Evolutionary conservation across 2,329 filamentous ascomycete species (phyloP).

Genomic region (Triangularia setosa): DNA sequence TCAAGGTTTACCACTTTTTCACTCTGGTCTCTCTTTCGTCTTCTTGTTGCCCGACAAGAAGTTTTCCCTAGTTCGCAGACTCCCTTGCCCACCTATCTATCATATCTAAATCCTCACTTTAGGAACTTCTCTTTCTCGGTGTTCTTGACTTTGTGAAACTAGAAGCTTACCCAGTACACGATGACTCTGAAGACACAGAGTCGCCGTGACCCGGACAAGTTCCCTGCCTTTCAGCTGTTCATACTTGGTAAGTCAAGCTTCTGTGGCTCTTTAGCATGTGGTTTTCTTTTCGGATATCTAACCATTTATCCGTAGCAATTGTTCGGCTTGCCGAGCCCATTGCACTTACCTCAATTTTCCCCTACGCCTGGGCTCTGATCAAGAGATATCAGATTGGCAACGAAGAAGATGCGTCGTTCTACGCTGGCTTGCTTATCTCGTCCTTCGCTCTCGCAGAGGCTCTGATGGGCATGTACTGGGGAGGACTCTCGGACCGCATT

Average conservation of each 20-base stretch:
- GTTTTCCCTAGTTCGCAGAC: not conserved
- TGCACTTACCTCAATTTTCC: constrained; percentile 87
- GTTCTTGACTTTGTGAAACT: not conserved
- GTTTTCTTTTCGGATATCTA: not conserved
- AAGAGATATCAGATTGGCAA: constrained; percentile 70
- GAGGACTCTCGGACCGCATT: constrained; percentile 72
- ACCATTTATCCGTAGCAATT: constrained; percentile 57
- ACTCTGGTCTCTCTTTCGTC: not conserved
- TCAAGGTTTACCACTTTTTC: not conserved
- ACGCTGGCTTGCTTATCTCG: constrained; percentile 82
- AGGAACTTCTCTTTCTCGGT: not conserved
- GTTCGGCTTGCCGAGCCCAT: constrained; percentile 91
- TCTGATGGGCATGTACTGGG: constrained; percentile 85
- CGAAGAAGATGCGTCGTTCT: constrained; percentile 75
- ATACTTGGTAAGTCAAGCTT: constrained; percentile 63
- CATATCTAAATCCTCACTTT: not conserved
- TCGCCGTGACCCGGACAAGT: constrained; percentile 64
- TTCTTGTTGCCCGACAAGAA: not conserved
- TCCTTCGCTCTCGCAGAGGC: constrained; percentile 81
- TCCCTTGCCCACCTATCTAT: not conserved
- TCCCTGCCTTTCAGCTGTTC: constrained; percentile 78
- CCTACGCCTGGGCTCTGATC: constrained; percentile 83
- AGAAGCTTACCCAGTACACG: constrained; percentile 31
- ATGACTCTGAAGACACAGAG: constrained; percentile 52
- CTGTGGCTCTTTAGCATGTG: not conserved